Evolutionary conservation across 768 basidiomycete genomes (phyloP).

Genomic region (Termitomyces sp.): DNA sequence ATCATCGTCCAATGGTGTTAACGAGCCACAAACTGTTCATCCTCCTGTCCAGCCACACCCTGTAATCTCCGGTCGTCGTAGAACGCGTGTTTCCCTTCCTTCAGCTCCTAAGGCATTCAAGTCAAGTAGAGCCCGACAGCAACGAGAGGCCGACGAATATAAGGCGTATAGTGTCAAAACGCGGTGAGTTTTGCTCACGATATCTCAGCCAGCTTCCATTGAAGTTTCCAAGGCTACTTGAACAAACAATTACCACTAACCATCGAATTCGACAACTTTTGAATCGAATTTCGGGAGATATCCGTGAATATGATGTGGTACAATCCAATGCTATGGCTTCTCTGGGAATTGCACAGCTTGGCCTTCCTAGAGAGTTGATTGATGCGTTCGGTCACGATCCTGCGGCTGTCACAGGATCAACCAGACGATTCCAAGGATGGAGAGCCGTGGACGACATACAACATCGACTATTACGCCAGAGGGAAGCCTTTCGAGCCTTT

Average conservation of each 20-base stretch:
- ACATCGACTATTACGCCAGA: constrained; percentile 58
- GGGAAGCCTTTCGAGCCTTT: constrained; percentile 49
- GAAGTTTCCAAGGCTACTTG: constrained; percentile 46
- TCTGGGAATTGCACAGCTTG: constrained; percentile 43
- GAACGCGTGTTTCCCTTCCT: constrained; percentile 25
- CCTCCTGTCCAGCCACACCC: constrained; percentile 27
- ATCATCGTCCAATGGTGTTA: constrained; percentile 8
- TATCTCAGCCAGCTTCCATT: not conserved
- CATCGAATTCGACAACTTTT: constrained; percentile 65
- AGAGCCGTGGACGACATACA: constrained; percentile 76
- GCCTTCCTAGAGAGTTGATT: constrained; percentile 62
- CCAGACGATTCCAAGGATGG: constrained; percentile 62
- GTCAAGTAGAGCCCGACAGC: constrained; percentile 29
- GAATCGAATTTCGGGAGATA: constrained; percentile 56
- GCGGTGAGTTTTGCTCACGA: constrained; percentile 36
- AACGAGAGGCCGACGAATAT: constrained; percentile 43
- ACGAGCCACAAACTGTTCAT: not conserved
- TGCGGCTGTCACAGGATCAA: constrained; percentile 66
- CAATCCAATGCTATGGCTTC: constrained; percentile 49
- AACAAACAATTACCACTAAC: constrained; percentile 59
- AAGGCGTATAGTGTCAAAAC: constrained; percentile 56
- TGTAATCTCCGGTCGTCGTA: constrained; percentile 25
- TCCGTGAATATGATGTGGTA: constrained; percentile 64
- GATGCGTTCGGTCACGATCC: constrained; percentile 79
- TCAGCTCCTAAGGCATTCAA: constrained; percentile 21